A percentile compares a stretch with the other conserved stretches of the same genome.
These are phyloP conservation scores for Colletotrichum liaoningense DNA, from an alignment of 2,329 filamentous ascomycete genomes.

Conservation along the genomic window DNA sequence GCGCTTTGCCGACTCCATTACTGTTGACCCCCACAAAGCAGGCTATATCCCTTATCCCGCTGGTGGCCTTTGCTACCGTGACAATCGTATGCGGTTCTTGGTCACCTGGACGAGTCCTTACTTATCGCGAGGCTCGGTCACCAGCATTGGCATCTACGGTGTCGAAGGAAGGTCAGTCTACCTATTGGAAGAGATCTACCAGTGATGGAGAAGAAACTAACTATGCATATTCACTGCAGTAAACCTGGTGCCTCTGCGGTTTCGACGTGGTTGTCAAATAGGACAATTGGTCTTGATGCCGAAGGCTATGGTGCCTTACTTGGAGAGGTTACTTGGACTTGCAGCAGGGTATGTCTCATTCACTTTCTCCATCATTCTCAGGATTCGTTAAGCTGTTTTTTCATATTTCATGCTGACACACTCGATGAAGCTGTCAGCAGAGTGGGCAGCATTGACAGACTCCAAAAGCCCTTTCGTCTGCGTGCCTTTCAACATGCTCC, in stretches of 20 bases:
- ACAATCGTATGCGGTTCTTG: not conserved
- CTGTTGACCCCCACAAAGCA: not conserved
- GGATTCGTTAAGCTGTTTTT: not conserved
- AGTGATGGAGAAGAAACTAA: not conserved
- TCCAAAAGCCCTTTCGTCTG: not conserved
- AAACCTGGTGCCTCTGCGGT: not conserved
- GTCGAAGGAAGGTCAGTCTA: slow-evolving; percentile 53
- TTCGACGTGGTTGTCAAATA: not conserved
- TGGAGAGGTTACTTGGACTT: not conserved
- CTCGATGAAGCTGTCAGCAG: not conserved
- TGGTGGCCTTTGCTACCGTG: not conserved
- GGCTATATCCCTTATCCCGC: not conserved
- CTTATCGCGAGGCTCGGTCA: slow-evolving; percentile 50
- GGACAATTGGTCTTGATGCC: not conserved
- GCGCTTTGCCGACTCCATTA: not conserved
- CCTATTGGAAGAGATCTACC: not conserved
- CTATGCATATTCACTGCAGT: not conserved
- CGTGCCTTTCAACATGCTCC: not conserved
- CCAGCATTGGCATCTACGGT: slow-evolving; percentile 55
- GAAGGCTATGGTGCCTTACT: not conserved
- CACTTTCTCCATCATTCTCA: not conserved
- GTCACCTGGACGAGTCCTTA: slow-evolving; percentile 53
- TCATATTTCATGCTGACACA: not conserved
- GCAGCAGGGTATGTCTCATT: not conserved
- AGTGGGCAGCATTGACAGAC: not conserved